Evolutionary conservation across 2,329 filamentous ascomycete genomes (phyloP).

Genomic region (Monilinia fructicola): DNA sequence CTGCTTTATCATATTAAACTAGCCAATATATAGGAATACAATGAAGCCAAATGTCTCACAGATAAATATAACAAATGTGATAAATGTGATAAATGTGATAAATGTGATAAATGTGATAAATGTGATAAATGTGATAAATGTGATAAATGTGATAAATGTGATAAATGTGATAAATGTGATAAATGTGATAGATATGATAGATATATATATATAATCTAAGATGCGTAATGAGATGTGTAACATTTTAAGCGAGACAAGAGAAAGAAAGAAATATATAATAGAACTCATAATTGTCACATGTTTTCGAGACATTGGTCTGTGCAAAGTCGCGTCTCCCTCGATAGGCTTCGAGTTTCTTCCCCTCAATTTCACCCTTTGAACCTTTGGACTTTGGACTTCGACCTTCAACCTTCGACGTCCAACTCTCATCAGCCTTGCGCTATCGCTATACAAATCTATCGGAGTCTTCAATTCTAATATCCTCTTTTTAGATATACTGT

Average conservation of each 20-base stretch:
- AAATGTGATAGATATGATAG: too few species aligned
- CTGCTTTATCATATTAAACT: not conserved
- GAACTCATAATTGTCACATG: not conserved
- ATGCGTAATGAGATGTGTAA: not conserved
- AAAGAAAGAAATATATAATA: not conserved
- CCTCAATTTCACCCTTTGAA: not conserved
- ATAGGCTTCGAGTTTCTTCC: not conserved
- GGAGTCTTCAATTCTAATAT: not conserved
- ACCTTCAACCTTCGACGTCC: not conserved
- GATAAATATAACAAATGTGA: not conserved
- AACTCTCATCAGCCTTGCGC: not conserved
- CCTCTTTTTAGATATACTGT: not conserved
- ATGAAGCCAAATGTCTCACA: not conserved
- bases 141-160: too few species aligned
- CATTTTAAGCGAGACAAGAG: not conserved
- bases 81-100: too few species aligned
- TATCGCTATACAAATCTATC: not conserved
- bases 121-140: not conserved
- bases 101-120: not conserved
- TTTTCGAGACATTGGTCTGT: conserved; percentile 12
- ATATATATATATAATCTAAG: too few species aligned
- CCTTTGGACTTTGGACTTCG: not conserved
- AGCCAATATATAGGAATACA: not conserved
- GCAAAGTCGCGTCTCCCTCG: conserved; percentile 18
- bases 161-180: too few species aligned